These are phyloP conservation scores for Pseudocercospora fijiensis DNA, from an alignment of 2,329 filamentous ascomycete species.

Conservation along the genomic window DNA sequence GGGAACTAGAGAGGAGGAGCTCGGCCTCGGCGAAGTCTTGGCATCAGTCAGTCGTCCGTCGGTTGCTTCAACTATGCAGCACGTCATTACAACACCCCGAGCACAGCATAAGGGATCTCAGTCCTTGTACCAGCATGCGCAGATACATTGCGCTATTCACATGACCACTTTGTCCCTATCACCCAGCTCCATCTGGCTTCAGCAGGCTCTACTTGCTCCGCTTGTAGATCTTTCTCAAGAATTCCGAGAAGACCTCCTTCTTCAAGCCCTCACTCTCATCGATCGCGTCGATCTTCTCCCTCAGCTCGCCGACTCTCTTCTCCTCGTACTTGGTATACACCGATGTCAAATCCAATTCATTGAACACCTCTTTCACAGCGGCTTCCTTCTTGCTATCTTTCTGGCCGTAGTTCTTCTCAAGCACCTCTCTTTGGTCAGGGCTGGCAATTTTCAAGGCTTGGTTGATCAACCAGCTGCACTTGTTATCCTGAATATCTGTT, in stretches of 20 bases:
- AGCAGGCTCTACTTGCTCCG: conserved; percentile 70
- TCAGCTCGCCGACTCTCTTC: conserved; percentile 75
- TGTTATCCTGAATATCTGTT: conserved; percentile 99
- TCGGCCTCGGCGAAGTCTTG: not conserved
- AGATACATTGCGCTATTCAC: too few species aligned
- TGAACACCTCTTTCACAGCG: conserved; percentile 82
- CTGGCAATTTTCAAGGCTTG: conserved; percentile 78
- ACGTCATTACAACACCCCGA: too few species aligned
- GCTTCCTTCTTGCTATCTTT: conserved; percentile 84
- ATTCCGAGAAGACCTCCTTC: conserved; percentile 83
- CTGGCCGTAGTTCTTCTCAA: conserved; percentile 90
- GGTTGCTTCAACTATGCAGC: too few species aligned
- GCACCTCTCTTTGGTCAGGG: conserved; percentile 79
- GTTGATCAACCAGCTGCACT: conserved; percentile 98
- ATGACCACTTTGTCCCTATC: not conserved
- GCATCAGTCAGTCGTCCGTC: not conserved
- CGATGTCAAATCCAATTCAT: conserved; percentile 79
- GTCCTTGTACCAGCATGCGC: too few species aligned
- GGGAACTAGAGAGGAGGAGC: not conserved
- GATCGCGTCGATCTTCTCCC: conserved; percentile 69
- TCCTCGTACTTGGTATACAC: conserved; percentile 89
- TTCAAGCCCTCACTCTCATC: conserved; percentile 88
- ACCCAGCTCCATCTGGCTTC: not conserved
- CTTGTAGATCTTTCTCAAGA: conserved; percentile 97
- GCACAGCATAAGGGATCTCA: too few species aligned